phyloP scores from a whole-genome alignment of 2,329 filamentous ascomycete genomes.

The Trichoderma citrinoviride region DNA sequence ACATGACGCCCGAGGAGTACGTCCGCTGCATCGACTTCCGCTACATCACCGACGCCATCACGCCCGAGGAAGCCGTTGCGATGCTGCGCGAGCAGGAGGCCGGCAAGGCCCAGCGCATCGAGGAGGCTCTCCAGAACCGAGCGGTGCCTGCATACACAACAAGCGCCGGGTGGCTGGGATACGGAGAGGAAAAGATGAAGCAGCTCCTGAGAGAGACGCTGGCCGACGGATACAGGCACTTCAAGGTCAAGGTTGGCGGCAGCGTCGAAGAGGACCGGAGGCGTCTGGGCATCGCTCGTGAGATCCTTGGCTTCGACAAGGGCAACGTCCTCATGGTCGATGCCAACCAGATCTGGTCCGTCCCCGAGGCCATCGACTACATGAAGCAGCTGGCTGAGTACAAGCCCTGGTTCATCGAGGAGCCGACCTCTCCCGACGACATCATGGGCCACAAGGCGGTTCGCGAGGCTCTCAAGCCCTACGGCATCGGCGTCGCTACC shows the following conservation, averaged over 20 bases:
- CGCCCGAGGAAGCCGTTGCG: constrained; percentile 74
- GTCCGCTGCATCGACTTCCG: constrained; percentile 89
- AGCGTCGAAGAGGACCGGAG: constrained; percentile 68
- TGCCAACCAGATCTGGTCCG: constrained; percentile 90
- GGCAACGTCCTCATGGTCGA: constrained; percentile 90
- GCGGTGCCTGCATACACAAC: constrained; percentile 92
- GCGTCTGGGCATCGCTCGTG: constrained; percentile 69
- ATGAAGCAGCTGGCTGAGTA: constrained; percentile 81
- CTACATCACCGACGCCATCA: constrained; percentile 92
- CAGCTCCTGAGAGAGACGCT: constrained; percentile 70
- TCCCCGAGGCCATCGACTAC: constrained; percentile 83
- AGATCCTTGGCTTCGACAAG: constrained; percentile 77
- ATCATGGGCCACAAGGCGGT: constrained; percentile 85
- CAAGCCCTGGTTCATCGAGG: constrained; percentile 92
- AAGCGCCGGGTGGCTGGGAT: constrained; percentile 87
- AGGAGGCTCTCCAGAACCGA: constrained; percentile 67
- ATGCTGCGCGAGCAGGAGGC: constrained; percentile 64
- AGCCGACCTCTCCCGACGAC: constrained; percentile 88
- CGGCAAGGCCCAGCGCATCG: constrained; percentile 68
- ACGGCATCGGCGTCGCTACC: constrained; percentile 80
- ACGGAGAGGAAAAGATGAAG: constrained; percentile 84
- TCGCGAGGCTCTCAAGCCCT: constrained; percentile 71
- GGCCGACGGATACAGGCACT: constrained; percentile 73
- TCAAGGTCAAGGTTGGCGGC: constrained; percentile 87
- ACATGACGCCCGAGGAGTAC: constrained; percentile 86